Evolutionary conservation across 768 basidiomycete species (phyloP).

Genomic region (Rhodotorula toruloides): DNA sequence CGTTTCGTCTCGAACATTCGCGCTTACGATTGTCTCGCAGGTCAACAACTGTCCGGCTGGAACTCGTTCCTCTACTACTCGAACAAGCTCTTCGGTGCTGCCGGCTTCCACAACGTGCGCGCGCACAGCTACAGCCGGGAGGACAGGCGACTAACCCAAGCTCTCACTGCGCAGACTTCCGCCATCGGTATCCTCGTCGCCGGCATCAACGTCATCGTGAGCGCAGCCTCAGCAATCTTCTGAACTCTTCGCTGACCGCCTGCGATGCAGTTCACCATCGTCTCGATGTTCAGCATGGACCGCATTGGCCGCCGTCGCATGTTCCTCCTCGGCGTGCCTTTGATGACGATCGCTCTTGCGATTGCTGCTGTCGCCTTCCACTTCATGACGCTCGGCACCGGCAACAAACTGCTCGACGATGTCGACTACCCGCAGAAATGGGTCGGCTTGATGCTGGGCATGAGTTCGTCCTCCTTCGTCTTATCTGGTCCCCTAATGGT

Average conservation of each 20-base stretch:
- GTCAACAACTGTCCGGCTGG: slow-evolving; percentile 9
- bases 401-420: not conserved
- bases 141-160: not conserved
- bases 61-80: slow-evolving; percentile 48
- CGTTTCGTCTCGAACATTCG: not conserved
- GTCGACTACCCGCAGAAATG: slow-evolving; percentile 37
- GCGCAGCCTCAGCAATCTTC: not conserved
- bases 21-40: not conserved
- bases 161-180: slow-evolving; percentile 54
- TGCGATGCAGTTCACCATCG: not conserved
- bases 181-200: slow-evolving; percentile 55
- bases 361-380: slow-evolving; percentile 71
- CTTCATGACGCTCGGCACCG: slow-evolving; percentile 61
- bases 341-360: slow-evolving; percentile 50
- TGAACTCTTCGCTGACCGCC: too few relatives aligned
- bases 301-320: slow-evolving; percentile 8
- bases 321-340: slow-evolving; percentile 11
- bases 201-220: not conserved
- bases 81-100: slow-evolving; percentile 67
- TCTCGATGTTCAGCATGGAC: slow-evolving; percentile 14
- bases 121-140: too few relatives aligned
- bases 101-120: slow-evolving; percentile 57
- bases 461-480: slow-evolving; percentile 62
- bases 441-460: slow-evolving; percentile 64
- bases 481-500: slow-evolving; percentile 63